Conservation (phyloP, 108 stramenopile species). For the Epithemia pelagica region DNA sequence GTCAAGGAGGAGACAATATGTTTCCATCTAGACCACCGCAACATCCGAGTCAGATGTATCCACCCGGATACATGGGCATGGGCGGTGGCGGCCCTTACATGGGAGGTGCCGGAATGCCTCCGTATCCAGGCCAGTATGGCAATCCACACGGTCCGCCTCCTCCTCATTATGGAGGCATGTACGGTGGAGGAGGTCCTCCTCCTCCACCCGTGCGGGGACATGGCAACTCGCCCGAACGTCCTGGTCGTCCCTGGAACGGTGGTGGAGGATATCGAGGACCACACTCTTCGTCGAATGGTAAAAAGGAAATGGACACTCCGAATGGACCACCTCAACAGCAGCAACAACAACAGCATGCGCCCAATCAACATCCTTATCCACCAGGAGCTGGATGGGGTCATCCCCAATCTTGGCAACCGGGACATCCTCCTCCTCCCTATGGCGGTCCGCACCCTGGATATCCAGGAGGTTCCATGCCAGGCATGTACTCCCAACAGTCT, state of each 20-base stretch:
- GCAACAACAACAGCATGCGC: neutral
- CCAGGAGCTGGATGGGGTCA: neutral
- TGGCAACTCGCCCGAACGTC: neutral
- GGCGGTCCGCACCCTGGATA: neutral
- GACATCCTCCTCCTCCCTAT: neutral
- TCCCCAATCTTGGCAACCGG: neutral
- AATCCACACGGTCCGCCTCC: conserved; percentile 5
- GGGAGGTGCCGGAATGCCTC: neutral
- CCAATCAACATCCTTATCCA: neutral
- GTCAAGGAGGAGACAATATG: neutral
- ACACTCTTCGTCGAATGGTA: neutral
- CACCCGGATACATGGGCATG: neutral
- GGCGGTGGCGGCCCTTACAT: neutral
- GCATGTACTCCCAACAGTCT: neutral
- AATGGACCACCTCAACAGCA: neutral
- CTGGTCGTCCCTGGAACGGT: neutral
- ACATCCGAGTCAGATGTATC: neutral
- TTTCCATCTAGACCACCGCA: neutral
- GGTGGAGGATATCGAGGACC: neutral
- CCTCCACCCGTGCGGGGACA: neutral
- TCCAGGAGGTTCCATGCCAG: neutral
- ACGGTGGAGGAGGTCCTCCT: conserved; percentile 1
- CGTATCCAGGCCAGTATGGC: neutral
- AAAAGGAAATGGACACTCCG: neutral
- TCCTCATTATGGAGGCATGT: conserved; percentile 1